Base-by-base conservation (phyloP, 148 eudicot species). In the Persicaria tinctoria region DNA sequence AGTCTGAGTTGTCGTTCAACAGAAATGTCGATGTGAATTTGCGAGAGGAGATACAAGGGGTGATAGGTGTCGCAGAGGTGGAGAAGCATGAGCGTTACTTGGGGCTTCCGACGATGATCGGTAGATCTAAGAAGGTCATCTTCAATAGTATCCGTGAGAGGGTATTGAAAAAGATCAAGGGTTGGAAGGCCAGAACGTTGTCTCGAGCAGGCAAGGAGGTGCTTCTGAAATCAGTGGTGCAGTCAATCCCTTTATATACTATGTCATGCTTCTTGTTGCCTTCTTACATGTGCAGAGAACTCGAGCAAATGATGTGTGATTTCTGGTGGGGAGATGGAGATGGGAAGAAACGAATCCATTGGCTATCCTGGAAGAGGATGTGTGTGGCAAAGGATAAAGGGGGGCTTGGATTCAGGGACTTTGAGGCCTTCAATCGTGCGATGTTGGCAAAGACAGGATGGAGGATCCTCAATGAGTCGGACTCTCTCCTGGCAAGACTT, bases 1-100 rank as follows among this genome's bases (percentile, higher is more conserved):
- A 77, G 46, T 53, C 74, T 9, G 68, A 69, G 14, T 5, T 76
- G 1, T 54, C 68, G 11, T 70, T 45, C 6, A 76, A 53, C 10
- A 46, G 5, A 11, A 10, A 72, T 2, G 46, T 53, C 0, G 0
- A 9, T 0, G 53, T 5, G 2, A 4, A 51, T 1, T 5, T 2
- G 1, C 4, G 16, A 5, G 53, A 7, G 0, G 66, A 5, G 2
- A 13, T 76, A 0, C 1, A 3, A 0, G 6, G 13, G 0, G 9
- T 69, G 0, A 17, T 76, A 0, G 16, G 10, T 4, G 64, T 51
- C 3, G 3, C 12, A 2, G 27, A 13, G 20, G 74, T 77, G 0
- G 54, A 45, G 0, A 45, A 8, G 0, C 78, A 51, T 53, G 57
- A 13, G 6, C 45, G 59, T 0, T 77, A 77, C 44, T 45, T 77